phyloP scores from a whole-genome alignment of 768 basidiomycete genomes.

The Lactarius hatsudake region DNA sequence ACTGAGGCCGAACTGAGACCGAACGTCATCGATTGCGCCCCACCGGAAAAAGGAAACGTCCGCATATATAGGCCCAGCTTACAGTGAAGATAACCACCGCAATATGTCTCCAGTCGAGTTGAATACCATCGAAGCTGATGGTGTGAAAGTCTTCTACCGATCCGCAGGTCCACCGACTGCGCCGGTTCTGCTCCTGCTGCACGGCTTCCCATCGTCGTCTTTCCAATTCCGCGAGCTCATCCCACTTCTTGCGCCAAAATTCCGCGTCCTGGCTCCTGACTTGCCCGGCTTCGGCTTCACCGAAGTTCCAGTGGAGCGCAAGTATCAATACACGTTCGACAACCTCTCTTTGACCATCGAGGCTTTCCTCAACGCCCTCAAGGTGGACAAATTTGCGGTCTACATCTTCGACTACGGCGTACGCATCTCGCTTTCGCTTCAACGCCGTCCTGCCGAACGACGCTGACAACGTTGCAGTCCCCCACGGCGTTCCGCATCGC shows the following conservation, averaged over 20 bases:
- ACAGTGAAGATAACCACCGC: background rate
- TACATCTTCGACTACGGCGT: constrained; percentile 54
- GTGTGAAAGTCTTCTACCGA: constrained; percentile 45
- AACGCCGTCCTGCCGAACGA: background rate
- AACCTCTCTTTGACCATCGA: constrained; percentile 40
- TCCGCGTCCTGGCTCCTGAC: constrained; percentile 50
- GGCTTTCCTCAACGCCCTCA: constrained; percentile 41
- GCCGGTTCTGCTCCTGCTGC: constrained; percentile 43
- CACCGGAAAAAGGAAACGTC: background rate
- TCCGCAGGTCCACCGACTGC: constrained; percentile 37
- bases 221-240: constrained; percentile 50
- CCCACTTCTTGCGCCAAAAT: constrained; percentile 39
- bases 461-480: background rate
- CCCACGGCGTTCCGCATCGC: constrained; percentile 36
- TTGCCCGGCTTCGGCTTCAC: constrained; percentile 53
- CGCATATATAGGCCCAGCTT: background rate
- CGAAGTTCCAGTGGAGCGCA: constrained; percentile 37
- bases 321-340: constrained; percentile 44
- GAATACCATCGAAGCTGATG: constrained; percentile 35
- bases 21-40: background rate
- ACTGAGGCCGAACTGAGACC: background rate
- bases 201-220: constrained; percentile 50
- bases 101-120: constrained; percentile 23
- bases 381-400: constrained; percentile 40
- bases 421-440: constrained; percentile 29